Base-by-base conservation (phyloP, 345 rosid genomes). In the Psidium guajava region DNA sequence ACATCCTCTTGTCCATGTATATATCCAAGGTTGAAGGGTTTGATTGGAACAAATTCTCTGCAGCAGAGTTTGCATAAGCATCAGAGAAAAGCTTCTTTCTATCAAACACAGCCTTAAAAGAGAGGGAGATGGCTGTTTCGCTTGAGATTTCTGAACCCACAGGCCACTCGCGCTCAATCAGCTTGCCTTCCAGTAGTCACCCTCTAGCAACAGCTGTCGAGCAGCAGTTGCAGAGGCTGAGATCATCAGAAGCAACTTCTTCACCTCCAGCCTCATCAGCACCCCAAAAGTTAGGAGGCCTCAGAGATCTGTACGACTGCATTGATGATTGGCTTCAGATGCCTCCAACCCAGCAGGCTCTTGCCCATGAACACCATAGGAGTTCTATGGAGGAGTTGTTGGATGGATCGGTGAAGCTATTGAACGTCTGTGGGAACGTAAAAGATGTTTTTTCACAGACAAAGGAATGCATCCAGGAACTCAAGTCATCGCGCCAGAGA, bases 171-270 rank as follows among this genome's bases (percentile, higher is more conserved):
- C 90, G 90, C 20, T 88, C 90, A 11, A 88, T 52, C 85, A 88
- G 91, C 61, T 87, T 89, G 59, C 91, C 92, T 40, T 85, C 90
- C 44, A 84, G 49, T 54, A 59, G 88, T n/a, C 91, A 88, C 49
- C 91, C 91, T 47, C 81, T 87, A 16, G 74, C 16, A 8, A 25
- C 36, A 7, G 51, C 52, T 11, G 86, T 89, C 5, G 89, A 85
- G 44, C 87, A 81, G 52, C 89, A 88, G 21, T 56, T 89, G 73
- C 55, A 64, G 47, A 77, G 86, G 85, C 83, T 85, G 58, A 82
- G 58, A 57, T 61, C 87, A 81, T 64, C 82, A 59, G 77, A 81
- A 25, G 86, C 44, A 27, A 58, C 80, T 55, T 47, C 77, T 51
- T 44, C 86, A 27, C 81, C 84, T 55, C 40, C 5, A 1, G 82